Evolutionary conservation across 495 filamentous ascomycete species (phyloP).

Genomic region (Massariosphaeria phaeospora): DNA sequence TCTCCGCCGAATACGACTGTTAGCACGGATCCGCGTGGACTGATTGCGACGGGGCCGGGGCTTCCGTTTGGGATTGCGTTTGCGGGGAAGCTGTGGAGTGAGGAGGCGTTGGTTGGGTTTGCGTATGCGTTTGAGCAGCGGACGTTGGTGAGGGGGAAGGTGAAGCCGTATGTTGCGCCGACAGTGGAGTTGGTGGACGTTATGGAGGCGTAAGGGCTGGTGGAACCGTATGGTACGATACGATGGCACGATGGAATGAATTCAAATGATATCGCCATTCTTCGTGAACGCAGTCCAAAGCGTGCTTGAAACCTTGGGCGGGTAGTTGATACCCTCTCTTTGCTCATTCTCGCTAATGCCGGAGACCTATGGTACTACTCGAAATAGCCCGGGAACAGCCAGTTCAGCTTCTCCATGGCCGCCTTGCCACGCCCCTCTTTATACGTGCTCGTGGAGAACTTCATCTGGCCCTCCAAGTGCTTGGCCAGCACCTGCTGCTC

Average conservation of each 20-base stretch:
- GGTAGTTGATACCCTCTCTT: slow-evolving; percentile 13
- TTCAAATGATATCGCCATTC: too few species aligned
- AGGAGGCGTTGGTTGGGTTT: slow-evolving; percentile 55
- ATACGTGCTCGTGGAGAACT: slow-evolving; percentile 49
- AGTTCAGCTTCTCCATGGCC: slow-evolving; percentile 55
- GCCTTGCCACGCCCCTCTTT: slow-evolving; percentile 40
- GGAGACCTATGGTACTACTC: too few species aligned
- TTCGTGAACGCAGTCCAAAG: too few species aligned
- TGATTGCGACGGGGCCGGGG: slow-evolving; percentile 46
- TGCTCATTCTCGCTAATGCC: too few species aligned
- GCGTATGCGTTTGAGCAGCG: slow-evolving; percentile 66
- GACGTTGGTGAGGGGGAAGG: slow-evolving; percentile 48
- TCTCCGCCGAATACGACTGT: slow-evolving; percentile 47
- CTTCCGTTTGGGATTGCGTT: slow-evolving; percentile 59
- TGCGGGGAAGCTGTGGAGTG: slow-evolving; percentile 51
- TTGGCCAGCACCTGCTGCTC: slow-evolving; percentile 71
- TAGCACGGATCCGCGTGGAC: slow-evolving; percentile 39
- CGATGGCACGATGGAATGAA: background rate
- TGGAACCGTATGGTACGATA: background rate
- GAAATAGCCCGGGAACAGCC: slow-evolving; percentile 66
- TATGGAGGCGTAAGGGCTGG: slow-evolving; percentile 1
- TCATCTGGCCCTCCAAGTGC: slow-evolving; percentile 60
- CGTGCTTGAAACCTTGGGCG: background rate
- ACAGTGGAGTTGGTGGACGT: slow-evolving; percentile 45
- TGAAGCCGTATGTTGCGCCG: slow-evolving; percentile 47